These are phyloP conservation scores for Microthlaspi erraticum DNA, from an alignment of 345 rosid species.

Conservation along the genomic window DNA sequence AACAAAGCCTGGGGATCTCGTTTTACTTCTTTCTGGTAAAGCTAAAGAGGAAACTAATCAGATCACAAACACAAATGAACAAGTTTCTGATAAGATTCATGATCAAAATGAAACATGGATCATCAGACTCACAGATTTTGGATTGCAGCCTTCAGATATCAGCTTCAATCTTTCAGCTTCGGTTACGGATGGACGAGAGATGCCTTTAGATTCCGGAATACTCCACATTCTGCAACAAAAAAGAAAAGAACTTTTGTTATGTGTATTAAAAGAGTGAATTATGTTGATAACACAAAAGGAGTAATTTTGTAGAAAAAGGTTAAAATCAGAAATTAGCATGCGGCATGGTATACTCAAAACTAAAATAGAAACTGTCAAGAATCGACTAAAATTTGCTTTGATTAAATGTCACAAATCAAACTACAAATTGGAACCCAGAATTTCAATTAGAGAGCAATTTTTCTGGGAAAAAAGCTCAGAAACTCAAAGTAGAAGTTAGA, in stretches of 20 bases:
- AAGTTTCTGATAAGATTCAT: background rate
- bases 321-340: background rate
- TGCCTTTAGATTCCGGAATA: conserved; percentile 69
- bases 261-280: background rate
- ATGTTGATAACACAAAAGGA: background rate
- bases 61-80: conserved; percentile 16
- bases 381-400: background rate
- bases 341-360: background rate
- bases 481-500: background rate
- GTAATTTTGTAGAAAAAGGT: background rate
- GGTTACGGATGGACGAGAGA: conserved; percentile 58
- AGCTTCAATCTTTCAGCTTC: conserved; percentile 81
- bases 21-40: conserved; percentile 76
- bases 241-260: conserved; percentile 1
- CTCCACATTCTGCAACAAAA: conserved; percentile 65
- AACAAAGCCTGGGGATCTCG: conserved; percentile 59
- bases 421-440: background rate
- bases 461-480: background rate
- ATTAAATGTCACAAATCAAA: background rate
- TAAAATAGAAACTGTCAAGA: conserved; percentile 6
- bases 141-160: conserved; percentile 80
- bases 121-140: conserved; percentile 60
- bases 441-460: background rate
- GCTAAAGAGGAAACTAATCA: conserved; percentile 52
- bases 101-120: background rate